A percentile compares a stretch with the other conserved stretches of the same genome.
phyloP scores from a whole-genome alignment of 805 yeast genomes.

The Metschnikowia amazonensis region DNA sequence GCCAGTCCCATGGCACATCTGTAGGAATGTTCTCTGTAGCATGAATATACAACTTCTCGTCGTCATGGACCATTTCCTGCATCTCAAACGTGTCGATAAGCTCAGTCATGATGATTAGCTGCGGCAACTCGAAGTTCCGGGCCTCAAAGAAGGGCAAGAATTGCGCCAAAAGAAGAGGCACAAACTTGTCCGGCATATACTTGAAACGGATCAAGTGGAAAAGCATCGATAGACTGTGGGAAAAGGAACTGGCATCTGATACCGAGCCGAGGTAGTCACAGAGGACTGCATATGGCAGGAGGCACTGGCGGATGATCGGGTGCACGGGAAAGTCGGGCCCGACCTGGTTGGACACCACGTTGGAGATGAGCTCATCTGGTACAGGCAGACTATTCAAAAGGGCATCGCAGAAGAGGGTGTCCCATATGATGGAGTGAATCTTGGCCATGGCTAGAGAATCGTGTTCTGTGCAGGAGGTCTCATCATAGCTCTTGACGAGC shows the following conservation, averaged over 20 bases:
- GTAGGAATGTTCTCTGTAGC: constrained; percentile 23
- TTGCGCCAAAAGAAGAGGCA: constrained; percentile 49
- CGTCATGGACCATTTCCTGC: constrained; percentile 26
- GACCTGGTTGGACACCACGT: constrained; percentile 39
- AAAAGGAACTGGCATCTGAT: constrained; percentile 6
- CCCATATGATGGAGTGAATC: constrained; percentile 54
- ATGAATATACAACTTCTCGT: constrained; percentile 30
- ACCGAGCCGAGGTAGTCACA: constrained; percentile 43
- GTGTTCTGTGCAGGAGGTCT: constrained; percentile 12
- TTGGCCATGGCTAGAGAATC: constrained; percentile 36
- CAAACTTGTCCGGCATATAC: constrained; percentile 45
- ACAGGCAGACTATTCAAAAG: constrained; percentile 50
- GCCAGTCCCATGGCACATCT: constrained; percentile 35
- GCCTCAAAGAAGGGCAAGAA: constrained; percentile 38
- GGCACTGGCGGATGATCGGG: constrained; percentile 60
- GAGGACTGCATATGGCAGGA: constrained; percentile 69
- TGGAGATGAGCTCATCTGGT: constrained; percentile 53
- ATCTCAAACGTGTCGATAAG: constrained; percentile 36
- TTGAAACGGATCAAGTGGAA: constrained; percentile 44
- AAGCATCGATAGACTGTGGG: constrained; percentile 40
- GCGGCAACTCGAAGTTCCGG: constrained; percentile 21
- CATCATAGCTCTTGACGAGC: constrained; percentile 61
- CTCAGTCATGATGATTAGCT: constrained; percentile 26
- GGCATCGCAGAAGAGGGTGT: constrained; percentile 56
- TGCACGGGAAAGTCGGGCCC: constrained; percentile 37